Evolutionary conservation across 352 stramenopile species (phyloP), one percentile per base, ranked within the genome.

Genomic region (Pythium guiyangense): DNA sequence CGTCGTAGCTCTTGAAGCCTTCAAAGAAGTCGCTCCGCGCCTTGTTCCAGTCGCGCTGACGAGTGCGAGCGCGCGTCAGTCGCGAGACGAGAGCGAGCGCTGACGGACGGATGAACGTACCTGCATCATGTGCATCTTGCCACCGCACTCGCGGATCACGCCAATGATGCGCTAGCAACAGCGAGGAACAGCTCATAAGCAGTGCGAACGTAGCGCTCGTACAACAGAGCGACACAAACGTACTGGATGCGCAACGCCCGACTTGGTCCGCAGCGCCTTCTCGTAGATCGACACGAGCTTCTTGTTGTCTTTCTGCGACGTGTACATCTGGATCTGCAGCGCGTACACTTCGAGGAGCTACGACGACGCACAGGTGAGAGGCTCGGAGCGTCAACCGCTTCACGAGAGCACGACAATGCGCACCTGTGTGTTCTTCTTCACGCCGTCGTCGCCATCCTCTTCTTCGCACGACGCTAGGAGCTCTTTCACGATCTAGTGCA

Each of bases 91-190:
- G 11, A 49, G 4, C n/a, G n/a, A n/a, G 26, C 14, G 48, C 20
- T 27, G n/a, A 29, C 49, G 44, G 4, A 43, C 37, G 29, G 17
- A 18, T 17, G 12, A 17, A 17, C 51, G 14, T 44, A 84, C 73
- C 71, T 85, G 81, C 84, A 94, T 94, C 88, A 98, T 97, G 70
- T 98, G 91, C 91, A 97, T 98, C 70, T 98, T 98, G 0, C 94
- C 94, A 37, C 94, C 94, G 43, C 96, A 91, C 65, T 98, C 94
- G 67, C 97, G 90, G 63, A 98, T 98, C 26, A 98, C 75, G 15
- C 91, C 94, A 9, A 98, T 84, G 25, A 97, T 98, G 70, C 91
- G 87, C 80, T 91, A 57, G 3, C 18, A 29, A 56, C n/a, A 57
- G 17, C 37, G 20, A n/a, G n/a, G n/a, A n/a, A n/a, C n/a, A n/a